Conservation (phyloP, 2,329 filamentous ascomycete genomes). For the Corinectria fuckeliana region DNA sequence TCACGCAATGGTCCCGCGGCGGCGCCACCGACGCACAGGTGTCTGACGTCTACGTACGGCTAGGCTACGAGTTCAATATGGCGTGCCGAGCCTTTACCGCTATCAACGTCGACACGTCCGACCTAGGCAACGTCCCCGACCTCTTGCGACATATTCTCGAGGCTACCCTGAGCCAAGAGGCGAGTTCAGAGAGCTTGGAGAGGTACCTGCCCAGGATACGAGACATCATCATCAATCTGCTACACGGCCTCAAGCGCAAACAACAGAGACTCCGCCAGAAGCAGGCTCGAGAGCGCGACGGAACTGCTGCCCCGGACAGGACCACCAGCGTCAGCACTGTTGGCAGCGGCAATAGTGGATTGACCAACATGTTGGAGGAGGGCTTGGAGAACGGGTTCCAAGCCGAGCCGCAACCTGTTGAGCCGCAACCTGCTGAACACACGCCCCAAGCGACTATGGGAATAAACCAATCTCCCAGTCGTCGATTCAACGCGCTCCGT, state of each 20-base stretch:
- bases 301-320: constrained; percentile 52
- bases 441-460: constrained; percentile 24
- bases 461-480: constrained; percentile 52
- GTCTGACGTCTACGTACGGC: constrained; percentile 95
- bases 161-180: constrained; percentile 95
- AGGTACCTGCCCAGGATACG: constrained; percentile 92
- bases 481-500: constrained; percentile 54
- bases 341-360: constrained; percentile 60
- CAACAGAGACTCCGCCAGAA: constrained; percentile 83
- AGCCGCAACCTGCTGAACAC: constrained; percentile 32
- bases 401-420: constrained; percentile 44
- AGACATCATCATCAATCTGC: constrained; percentile 97
- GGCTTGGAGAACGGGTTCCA: constrained; percentile 62
- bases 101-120: constrained; percentile 93
- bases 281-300: constrained; percentile 62
- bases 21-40: constrained; percentile 93
- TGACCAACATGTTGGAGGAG: constrained; percentile 66
- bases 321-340: constrained; percentile 66
- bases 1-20: constrained; percentile 96
- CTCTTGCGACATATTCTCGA: constrained; percentile 89
- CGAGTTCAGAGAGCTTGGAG: constrained; percentile 90
- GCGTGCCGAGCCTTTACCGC: constrained; percentile 95
- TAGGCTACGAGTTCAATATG: constrained; percentile 99
- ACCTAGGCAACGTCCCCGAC: constrained; percentile 95
- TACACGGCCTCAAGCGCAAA: constrained; percentile 96